Evolutionary conservation across 1,284 basidiomycete genomes (phyloP).

Genomic region (Cutaneotrichosporon sp.): DNA sequence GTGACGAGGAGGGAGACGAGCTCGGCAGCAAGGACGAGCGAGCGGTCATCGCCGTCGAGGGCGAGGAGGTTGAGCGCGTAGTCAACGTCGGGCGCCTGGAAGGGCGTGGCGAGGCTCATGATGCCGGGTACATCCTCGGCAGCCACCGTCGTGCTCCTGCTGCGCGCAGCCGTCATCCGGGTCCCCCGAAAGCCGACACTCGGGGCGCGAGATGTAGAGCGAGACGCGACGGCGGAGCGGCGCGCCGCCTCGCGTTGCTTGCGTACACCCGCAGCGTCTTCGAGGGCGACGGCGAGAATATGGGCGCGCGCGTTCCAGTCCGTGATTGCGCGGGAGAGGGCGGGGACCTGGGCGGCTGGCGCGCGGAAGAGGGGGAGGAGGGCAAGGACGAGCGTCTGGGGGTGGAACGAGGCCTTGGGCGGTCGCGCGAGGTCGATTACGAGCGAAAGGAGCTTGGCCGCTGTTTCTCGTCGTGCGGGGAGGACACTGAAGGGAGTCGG

Average conservation of each 20-base stretch:
- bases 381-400: slow-evolving; percentile 23
- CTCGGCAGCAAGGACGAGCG: slow-evolving; percentile 3
- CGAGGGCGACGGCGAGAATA: slow-evolving; percentile 28
- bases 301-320: slow-evolving; percentile 19
- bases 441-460: slow-evolving; percentile 20
- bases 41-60: slow-evolving; percentile 2
- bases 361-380: slow-evolving; percentile 27
- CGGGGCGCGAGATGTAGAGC: too few species aligned
- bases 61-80: slow-evolving; percentile 17
- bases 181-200: neutral
- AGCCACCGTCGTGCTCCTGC: neutral
- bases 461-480: slow-evolving; percentile 8
- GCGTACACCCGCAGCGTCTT: slow-evolving; percentile 35
- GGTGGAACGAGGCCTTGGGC: slow-evolving; percentile 25
- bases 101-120: neutral
- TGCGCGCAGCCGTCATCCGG: neutral
- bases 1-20: slow-evolving; percentile 8
- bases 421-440: slow-evolving; percentile 24
- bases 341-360: slow-evolving; percentile 13
- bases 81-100: slow-evolving; percentile 4
- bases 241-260: neutral
- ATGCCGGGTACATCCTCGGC: neutral
- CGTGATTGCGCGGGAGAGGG: slow-evolving; percentile 1
- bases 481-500: neutral
- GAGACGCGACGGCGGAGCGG: neutral